Evolutionary conservation across 306 rosid genomes (phyloP), one percentile per base, ranked within the genome.

Genomic region (Glycine tomentella): DNA sequence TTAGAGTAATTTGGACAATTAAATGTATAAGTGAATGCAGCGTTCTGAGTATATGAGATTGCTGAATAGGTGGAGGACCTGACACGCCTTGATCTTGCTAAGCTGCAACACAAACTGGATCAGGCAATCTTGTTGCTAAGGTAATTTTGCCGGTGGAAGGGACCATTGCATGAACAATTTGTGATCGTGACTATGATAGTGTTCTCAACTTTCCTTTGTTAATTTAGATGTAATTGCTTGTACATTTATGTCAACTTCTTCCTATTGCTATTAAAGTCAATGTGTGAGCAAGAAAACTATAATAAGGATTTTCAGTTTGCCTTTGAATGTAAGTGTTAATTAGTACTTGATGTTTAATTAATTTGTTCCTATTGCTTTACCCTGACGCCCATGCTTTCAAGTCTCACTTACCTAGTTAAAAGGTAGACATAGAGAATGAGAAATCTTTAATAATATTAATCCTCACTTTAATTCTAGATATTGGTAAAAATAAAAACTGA

Each of bases 61-160:
- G 34, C 52, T 69, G 71, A 59, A 65, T 77, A 85, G 88, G 85
- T 81, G 74, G 77, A 81, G 17, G 63, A 81, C 51, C n/a, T 77
- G 81, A 48, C 67, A 77, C 4, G 58, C 69, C 69, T 81, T 66
- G 82, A 81, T 72, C 20, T 81, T 9, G 77, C 63, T 72, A 56
- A 82, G 74, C 44, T 81, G 77, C 83, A 81, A 66, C 52, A 49
- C 31, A 85, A 77, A 77, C 69, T 85, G 77, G 77, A 77, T 66
- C n/a, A 44, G 8, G 85, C 74, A 45, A 49, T 81, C 62, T 64
- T 77, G 68, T 52, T 58, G 20, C 20, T 20, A 20, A 20, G 20
- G 20, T 20, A 20, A 20, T 20, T 20, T 0, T 20, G 20, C 20
- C 20, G 20, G 20, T 20, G 20, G 77, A 69, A 50, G 7, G 9